Conservation (phyloP, 2,329 filamentous ascomycete species). For the Talaromyces sp. region DNA sequence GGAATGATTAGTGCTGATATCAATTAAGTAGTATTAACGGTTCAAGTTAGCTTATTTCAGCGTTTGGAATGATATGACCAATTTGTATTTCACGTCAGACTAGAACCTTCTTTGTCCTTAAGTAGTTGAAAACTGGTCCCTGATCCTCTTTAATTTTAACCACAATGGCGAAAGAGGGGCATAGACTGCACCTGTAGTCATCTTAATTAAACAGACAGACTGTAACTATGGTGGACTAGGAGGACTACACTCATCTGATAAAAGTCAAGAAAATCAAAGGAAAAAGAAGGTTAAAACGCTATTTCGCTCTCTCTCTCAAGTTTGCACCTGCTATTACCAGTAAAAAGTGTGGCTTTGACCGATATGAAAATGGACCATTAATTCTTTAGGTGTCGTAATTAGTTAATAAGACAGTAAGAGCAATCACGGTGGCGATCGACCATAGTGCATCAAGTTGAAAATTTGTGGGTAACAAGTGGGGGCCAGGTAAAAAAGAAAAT, state of each 20-base stretch:
- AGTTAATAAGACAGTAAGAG: too few relatives aligned
- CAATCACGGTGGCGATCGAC: too few relatives aligned
- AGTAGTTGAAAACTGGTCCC: not conserved
- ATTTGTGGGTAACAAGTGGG: too few relatives aligned
- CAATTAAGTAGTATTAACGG: not conserved
- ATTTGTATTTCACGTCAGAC: not conserved
- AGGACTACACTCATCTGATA: not conserved
- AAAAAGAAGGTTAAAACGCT: not conserved
- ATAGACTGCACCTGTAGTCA: not conserved
- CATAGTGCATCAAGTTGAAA: too few relatives aligned
- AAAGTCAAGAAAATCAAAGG: not conserved
- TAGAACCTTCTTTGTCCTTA: not conserved
- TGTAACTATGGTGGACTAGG: not conserved
- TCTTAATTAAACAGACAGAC: not conserved
- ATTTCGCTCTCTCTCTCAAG: not conserved
- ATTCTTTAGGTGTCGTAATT: too few relatives aligned
- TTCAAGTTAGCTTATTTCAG: not conserved
- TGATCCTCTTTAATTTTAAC: not conserved
- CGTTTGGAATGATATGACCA: not conserved
- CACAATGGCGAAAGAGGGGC: not conserved
- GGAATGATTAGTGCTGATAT: not conserved
- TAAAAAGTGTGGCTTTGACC: not conserved
- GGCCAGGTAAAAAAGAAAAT: too few relatives aligned
- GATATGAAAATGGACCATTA: too few relatives aligned
- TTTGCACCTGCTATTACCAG: not conserved